Percentiles rank a stretch among this genome's conserved stretches.
These are phyloP conservation scores for Stenogyne calaminthoides DNA, from an alignment of 305 asterid species.

Conservation along the genomic window DNA sequence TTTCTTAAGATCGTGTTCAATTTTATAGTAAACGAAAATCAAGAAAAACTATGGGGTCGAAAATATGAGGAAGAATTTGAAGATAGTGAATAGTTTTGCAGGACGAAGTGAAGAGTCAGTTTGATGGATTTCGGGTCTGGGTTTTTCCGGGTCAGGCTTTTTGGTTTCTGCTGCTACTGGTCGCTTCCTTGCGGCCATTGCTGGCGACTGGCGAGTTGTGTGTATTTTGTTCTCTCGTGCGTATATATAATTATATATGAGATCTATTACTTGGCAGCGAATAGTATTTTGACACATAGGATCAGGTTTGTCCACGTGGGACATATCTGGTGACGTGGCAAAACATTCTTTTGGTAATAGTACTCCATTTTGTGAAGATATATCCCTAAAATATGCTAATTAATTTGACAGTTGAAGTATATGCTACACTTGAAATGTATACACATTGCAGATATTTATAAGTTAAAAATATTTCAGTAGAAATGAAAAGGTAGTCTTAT, in stretches of 20 bases:
- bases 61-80: slow-evolving; percentile 45
- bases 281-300: too few species aligned
- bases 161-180: slow-evolving; percentile 17
- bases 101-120: too few species aligned
- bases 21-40: slow-evolving; percentile 51
- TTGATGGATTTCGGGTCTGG: slow-evolving; percentile 33
- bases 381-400: too few species aligned
- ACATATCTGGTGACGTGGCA: slow-evolving; percentile 21
- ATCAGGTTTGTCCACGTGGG: background rate
- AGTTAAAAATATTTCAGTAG: too few species aligned
- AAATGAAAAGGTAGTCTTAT: too few species aligned
- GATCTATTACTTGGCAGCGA: too few species aligned
- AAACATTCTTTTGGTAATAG: background rate
- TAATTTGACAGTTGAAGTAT: too few species aligned
- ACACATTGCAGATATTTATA: too few species aligned
- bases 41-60: slow-evolving; percentile 57
- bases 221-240: background rate
- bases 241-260: background rate
- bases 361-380: too few species aligned
- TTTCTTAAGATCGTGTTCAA: slow-evolving; percentile 55
- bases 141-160: slow-evolving; percentile 31
- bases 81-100: slow-evolving; percentile 46
- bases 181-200: slow-evolving; percentile 66
- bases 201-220: background rate
- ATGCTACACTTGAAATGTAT: too few species aligned